A percentile compares a stretch with the other conserved stretches of the same genome.
Evolutionary conservation across 352 stramenopile genomes (phyloP).

Genomic region (Phytophthora sojae): DNA sequence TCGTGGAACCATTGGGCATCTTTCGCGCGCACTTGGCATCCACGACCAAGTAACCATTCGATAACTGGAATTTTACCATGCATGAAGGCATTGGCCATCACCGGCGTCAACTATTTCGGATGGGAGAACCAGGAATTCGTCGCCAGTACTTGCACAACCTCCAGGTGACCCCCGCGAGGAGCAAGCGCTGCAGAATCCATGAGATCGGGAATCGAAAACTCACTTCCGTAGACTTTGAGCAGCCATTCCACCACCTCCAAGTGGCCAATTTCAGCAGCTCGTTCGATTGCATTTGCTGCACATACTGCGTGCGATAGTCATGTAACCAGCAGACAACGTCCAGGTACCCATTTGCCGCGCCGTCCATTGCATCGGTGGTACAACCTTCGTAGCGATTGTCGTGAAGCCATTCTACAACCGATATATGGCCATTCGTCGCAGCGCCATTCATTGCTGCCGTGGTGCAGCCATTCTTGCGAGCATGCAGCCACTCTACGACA

Average conservation of each 20-base stretch:
- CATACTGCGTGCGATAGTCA: background rate
- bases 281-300: background rate
- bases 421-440: background rate
- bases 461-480: no score
- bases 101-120: background rate
- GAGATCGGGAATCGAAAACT: background rate
- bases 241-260: background rate
- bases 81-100: background rate
- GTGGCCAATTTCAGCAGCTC: no score
- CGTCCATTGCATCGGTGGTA: background rate
- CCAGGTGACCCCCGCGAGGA: background rate
- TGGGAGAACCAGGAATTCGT: background rate
- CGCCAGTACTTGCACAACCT: background rate
- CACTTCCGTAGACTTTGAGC: background rate
- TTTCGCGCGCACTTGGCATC: background rate
- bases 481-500: no score
- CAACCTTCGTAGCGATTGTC: background rate
- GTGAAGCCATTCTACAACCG: background rate
- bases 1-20: background rate
- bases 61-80: background rate
- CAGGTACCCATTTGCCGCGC: background rate
- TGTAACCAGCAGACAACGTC: background rate
- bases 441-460: background rate
- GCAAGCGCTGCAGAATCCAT: background rate
- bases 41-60: background rate